phyloP scores from a whole-genome alignment of 129 eudicot genomes.

The Smallanthus sonchifolius region DNA sequence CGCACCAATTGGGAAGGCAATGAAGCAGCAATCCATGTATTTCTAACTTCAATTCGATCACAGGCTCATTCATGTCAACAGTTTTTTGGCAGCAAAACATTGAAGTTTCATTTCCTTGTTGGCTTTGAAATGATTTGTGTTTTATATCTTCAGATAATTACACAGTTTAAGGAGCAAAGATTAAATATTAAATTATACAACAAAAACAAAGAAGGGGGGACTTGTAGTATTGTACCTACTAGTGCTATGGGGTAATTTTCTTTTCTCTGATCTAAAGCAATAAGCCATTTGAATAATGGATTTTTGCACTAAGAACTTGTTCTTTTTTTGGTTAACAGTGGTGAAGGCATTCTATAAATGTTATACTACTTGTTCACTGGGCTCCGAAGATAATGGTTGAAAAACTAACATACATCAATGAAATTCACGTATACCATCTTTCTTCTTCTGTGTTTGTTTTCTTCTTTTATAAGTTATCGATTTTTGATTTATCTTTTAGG shows the following conservation, averaged over 20 bases:
- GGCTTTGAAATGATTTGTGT: conserved; percentile 10
- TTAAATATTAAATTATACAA: conserved; percentile 81
- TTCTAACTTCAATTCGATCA: conserved; percentile 62
- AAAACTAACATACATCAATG: conserved; percentile 68
- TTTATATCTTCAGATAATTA: conserved; percentile 48
- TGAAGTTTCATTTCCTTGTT: not conserved
- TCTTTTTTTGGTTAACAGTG: conserved; percentile 47
- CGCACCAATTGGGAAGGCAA: conserved; percentile 84
- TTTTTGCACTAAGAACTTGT: conserved; percentile 2
- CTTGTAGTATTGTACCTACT: conserved; percentile 91
- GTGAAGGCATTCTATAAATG: conserved; percentile 93
- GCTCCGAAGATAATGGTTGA: conserved; percentile 91
- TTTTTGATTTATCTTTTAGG: not conserved
- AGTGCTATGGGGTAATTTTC: conserved; percentile 77
- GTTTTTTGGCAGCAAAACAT: not conserved
- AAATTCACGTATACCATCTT: conserved; percentile 61
- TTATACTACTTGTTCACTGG: conserved; percentile 79
- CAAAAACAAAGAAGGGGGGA: conserved; percentile 87
- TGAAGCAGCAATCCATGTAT: conserved; percentile 80
- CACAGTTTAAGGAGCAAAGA: conserved; percentile 92
- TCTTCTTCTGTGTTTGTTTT: not conserved
- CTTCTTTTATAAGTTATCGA: not conserved
- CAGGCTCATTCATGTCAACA: conserved; percentile 59
- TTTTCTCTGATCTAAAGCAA: not conserved
- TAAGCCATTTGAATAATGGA: not conserved